phyloP scores from a whole-genome alignment of 2,329 filamentous ascomycete species.

The Penicillium polonicum region DNA sequence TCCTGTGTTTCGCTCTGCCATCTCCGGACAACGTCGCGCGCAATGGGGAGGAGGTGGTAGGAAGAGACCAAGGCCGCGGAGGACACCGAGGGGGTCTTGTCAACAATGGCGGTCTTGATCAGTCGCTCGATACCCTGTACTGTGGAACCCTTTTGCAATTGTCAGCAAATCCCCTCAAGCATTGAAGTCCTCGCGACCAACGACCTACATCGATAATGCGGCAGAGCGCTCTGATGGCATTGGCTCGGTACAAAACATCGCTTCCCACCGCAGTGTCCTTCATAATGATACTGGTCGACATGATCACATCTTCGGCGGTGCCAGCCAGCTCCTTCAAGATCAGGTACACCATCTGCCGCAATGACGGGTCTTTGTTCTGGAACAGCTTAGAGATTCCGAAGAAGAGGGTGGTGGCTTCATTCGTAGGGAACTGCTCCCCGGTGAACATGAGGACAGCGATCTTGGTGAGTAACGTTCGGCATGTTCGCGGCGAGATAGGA shows the following conservation, averaged over 20 bases:
- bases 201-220: slow-evolving; percentile 83
- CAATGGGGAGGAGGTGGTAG: slow-evolving; percentile 95
- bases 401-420: slow-evolving; percentile 97
- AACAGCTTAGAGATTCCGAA: slow-evolving; percentile 99
- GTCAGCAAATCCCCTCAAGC: slow-evolving; percentile 15
- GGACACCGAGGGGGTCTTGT: slow-evolving; percentile 96
- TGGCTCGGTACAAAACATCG: slow-evolving; percentile 89
- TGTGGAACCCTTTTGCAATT: slow-evolving; percentile 68
- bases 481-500: slow-evolving; percentile 94
- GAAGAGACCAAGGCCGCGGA: slow-evolving; percentile 95
- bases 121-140: slow-evolving; percentile 97
- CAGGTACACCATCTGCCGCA: slow-evolving; percentile 98
- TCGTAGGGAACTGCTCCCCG: slow-evolving; percentile 92
- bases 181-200: neutral
- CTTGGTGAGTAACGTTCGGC: slow-evolving; percentile 95
- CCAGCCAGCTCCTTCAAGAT: slow-evolving; percentile 96
- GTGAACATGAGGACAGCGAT: slow-evolving; percentile 95
- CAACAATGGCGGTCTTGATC: slow-evolving; percentile 98
- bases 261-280: slow-evolving; percentile 97
- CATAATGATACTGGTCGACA: slow-evolving; percentile 99
- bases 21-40: slow-evolving; percentile 88
- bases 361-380: slow-evolving; percentile 97
- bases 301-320: slow-evolving; percentile 97
- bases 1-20: slow-evolving; percentile 99
- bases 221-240: slow-evolving; percentile 92